Evolutionary conservation across 805 yeast genomes (phyloP), one percentile per base, ranked within the genome.

Genomic region (Candida xyloterini): DNA sequence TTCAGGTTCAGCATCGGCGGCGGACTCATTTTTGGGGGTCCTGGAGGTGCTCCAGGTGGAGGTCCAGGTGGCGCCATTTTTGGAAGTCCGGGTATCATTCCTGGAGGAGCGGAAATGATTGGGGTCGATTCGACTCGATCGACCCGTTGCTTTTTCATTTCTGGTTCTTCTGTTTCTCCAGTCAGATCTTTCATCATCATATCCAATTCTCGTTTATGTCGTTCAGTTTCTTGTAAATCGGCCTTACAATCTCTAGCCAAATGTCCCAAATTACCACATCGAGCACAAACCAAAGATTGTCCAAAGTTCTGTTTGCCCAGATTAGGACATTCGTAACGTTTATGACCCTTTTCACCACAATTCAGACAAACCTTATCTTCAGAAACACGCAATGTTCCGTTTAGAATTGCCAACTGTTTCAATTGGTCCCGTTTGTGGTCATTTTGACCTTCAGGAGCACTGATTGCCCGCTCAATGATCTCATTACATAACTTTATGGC

Each of bases 401-500:
- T 95, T 40, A 93, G 70, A 16, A 86, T 83, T 0, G 99, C 99
- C 52, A 93, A 71, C 56, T 91, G 96, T 48, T 96, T 74, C 44
- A 93, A 71, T 62, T 93, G 99, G 30, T 83, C 87, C 43, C 97
- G 71, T 56, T 93, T 93, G 59, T 86, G 71, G 47, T 88, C 95
- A 61, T 91, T 93, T 58, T 87, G 95, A 1, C 96, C 96, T 47
- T 84, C 91, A 2, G 99, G 99, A 0, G 95, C 79, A 14, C 79
- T 73, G 1, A 90, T 84, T 0, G 96, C 96, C 46, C 81, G 83
- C 39, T 84, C 78, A 11, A 95, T 79, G 37, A 93, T 78, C 41
- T 76, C 77, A 52, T 87, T 78, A 39, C 95, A 81, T 13, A 83
- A 74, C 47, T 74, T 74, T 25, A 85, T 73, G 9, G 96, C 99